Conservation (phyloP, 2,329 filamentous ascomycete genomes). For the Dactylella cylindrospora region DNA sequence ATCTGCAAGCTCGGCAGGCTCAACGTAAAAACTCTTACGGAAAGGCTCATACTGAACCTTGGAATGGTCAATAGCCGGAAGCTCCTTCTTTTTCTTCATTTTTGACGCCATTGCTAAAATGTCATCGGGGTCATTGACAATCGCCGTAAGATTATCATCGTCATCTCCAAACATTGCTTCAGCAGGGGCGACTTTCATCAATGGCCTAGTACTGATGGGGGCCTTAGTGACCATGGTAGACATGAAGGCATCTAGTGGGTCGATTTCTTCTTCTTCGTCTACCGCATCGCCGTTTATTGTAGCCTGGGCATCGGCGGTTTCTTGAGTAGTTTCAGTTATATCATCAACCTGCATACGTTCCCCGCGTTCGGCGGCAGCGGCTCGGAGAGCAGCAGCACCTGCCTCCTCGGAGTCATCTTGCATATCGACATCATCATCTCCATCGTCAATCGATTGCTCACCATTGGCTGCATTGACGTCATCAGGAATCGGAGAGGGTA, state of each 20-base stretch:
- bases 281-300: slow-evolving; percentile 16
- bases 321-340: slow-evolving; percentile 45
- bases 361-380: slow-evolving; percentile 80
- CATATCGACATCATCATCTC: slow-evolving; percentile 73
- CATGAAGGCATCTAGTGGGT: slow-evolving; percentile 98
- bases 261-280: slow-evolving; percentile 70
- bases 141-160: slow-evolving; percentile 66
- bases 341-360: slow-evolving; percentile 59
- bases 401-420: slow-evolving; percentile 84
- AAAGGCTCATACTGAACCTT: slow-evolving; percentile 85
- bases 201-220: slow-evolving; percentile 45
- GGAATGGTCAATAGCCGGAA: slow-evolving; percentile 81
- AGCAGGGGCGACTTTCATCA: slow-evolving; percentile 50
- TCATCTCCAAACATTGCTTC: slow-evolving; percentile 89
- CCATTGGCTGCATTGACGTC: slow-evolving; percentile 59
- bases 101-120: slow-evolving; percentile 64
- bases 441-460: slow-evolving; percentile 61
- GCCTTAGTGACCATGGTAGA: slow-evolving; percentile 52
- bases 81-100: slow-evolving; percentile 89
- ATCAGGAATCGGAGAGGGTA: slow-evolving; percentile 71
- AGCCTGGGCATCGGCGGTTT: slow-evolving; percentile 46
- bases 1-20: slow-evolving; percentile 77
- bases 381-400: slow-evolving; percentile 77
- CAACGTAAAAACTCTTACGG: slow-evolving; percentile 91
- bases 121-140: slow-evolving; percentile 66